Conservation (phyloP, 805 yeast genomes). For the Limtongia smithiae region DNA sequence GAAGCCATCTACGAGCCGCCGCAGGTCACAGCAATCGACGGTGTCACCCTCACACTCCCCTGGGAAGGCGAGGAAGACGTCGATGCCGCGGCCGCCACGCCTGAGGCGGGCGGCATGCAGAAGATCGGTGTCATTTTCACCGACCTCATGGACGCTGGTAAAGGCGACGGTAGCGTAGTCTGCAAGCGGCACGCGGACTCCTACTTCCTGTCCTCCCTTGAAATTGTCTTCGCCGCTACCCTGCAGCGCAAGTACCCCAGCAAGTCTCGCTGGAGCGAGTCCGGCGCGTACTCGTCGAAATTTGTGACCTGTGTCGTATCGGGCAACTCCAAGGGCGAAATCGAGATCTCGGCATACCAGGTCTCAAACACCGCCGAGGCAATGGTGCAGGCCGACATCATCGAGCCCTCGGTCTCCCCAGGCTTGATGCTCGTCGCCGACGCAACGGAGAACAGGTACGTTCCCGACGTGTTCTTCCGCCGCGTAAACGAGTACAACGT, state of each 20-base stretch:
- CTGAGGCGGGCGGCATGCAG: slow-evolving; percentile 50
- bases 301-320: slow-evolving; percentile 90
- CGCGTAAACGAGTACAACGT: slow-evolving; percentile 82
- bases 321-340: slow-evolving; percentile 85
- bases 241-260: slow-evolving; percentile 68
- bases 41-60: slow-evolving; percentile 59
- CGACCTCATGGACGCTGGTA: slow-evolving; percentile 83
- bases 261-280: slow-evolving; percentile 56
- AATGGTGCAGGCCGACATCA: slow-evolving; percentile 76
- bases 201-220: slow-evolving; percentile 84
- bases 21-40: slow-evolving; percentile 82
- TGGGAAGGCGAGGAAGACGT: slow-evolving; percentile 55
- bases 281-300: slow-evolving; percentile 74
- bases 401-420: slow-evolving; percentile 87
- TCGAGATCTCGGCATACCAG: slow-evolving; percentile 87
- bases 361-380: slow-evolving; percentile 86
- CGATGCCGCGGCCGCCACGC: slow-evolving; percentile 47
- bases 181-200: slow-evolving; percentile 92
- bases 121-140: slow-evolving; percentile 85
- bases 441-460: slow-evolving; percentile 71
- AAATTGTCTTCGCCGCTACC: slow-evolving; percentile 75
- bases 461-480: slow-evolving; percentile 89
- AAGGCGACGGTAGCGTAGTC: slow-evolving; percentile 80
- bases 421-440: slow-evolving; percentile 76
- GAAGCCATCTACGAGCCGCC: slow-evolving; percentile 93